phyloP scores from a whole-genome alignment of 306 rosid species.

The Cucumis melo region DNA sequence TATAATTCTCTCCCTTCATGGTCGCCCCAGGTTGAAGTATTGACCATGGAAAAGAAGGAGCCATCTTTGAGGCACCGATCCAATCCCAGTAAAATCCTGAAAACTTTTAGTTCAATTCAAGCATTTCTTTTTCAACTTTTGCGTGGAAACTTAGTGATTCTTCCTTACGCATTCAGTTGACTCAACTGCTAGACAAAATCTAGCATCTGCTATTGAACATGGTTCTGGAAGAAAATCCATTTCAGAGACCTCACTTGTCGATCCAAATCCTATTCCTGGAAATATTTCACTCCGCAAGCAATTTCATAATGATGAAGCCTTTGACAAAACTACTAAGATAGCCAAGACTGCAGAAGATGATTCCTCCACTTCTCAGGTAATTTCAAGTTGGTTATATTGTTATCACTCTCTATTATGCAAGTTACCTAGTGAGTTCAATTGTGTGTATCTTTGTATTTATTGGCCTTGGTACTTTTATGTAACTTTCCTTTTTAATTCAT shows the following conservation, averaged over 20 bases:
- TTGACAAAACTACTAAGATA: slow-evolving; percentile 33
- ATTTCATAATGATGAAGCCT: slow-evolving; percentile 56
- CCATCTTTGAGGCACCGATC: slow-evolving; percentile 32
- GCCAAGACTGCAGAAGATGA: slow-evolving; percentile 50
- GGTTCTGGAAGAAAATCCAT: slow-evolving; percentile 89
- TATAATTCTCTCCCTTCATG: background rate
- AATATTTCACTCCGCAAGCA: slow-evolving; percentile 64
- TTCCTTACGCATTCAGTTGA: slow-evolving; percentile 51
- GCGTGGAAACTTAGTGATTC: slow-evolving; percentile 39
- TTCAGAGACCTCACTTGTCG: slow-evolving; percentile 47
- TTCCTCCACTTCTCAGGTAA: slow-evolving; percentile 46
- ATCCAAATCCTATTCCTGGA: slow-evolving; percentile 36
- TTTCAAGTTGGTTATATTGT: background rate
- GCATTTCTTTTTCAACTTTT: slow-evolving; percentile 31
- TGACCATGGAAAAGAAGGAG: slow-evolving; percentile 58
- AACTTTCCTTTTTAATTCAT: background rate
- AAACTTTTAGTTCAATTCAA: slow-evolving; percentile 34
- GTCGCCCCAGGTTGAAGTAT: slow-evolving; percentile 54
- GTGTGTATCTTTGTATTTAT: background rate
- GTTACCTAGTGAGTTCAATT: background rate
- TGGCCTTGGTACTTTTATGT: background rate
- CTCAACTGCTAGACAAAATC: slow-evolving; percentile 55
- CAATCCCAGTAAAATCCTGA: slow-evolving; percentile 39
- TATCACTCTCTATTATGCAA: background rate
- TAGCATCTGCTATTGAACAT: slow-evolving; percentile 62